Conservation (phyloP, 148 eudicot species). For the Diospyros lotus region DNA sequence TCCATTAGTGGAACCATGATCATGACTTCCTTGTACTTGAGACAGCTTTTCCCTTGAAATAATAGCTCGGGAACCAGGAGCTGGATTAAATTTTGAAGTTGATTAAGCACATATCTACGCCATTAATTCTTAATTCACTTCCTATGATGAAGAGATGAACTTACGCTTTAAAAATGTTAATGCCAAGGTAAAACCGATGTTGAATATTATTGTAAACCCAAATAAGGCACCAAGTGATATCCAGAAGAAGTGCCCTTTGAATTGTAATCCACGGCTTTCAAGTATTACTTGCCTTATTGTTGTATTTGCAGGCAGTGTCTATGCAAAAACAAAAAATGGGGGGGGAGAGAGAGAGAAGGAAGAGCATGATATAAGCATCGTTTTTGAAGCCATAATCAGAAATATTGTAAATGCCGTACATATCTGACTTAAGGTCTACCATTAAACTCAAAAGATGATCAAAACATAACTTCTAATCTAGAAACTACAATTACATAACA, state of each 20-base stretch:
- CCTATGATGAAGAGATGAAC: constrained; percentile 15
- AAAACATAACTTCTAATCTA: too few relatives aligned
- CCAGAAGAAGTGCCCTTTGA: constrained; percentile 48
- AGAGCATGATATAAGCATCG: too few relatives aligned
- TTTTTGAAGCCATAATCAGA: too few relatives aligned
- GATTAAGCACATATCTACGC: background rate
- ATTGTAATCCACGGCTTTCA: constrained; percentile 44
- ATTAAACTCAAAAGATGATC: too few relatives aligned
- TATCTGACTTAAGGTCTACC: too few relatives aligned
- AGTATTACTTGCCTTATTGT: too few relatives aligned
- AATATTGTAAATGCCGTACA: too few relatives aligned
- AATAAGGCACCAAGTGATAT: constrained; percentile 55
- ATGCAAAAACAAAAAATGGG: too few relatives aligned
- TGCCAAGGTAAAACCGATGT: constrained; percentile 54
- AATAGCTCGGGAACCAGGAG: constrained; percentile 55
- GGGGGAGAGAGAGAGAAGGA: too few relatives aligned
- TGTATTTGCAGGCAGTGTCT: background rate
- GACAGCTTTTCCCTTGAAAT: constrained; percentile 57
- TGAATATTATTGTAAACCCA: constrained; percentile 46
- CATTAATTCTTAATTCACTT: background rate
- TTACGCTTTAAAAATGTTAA: constrained; percentile 59
- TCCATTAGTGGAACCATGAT: constrained; percentile 1
- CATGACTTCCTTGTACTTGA: constrained; percentile 26
- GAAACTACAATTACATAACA: too few relatives aligned
- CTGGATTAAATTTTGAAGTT: constrained; percentile 25